Evolutionary conservation across 1,284 basidiomycete genomes (phyloP).

Genomic region (Moesziomyces antarcticus): DNA sequence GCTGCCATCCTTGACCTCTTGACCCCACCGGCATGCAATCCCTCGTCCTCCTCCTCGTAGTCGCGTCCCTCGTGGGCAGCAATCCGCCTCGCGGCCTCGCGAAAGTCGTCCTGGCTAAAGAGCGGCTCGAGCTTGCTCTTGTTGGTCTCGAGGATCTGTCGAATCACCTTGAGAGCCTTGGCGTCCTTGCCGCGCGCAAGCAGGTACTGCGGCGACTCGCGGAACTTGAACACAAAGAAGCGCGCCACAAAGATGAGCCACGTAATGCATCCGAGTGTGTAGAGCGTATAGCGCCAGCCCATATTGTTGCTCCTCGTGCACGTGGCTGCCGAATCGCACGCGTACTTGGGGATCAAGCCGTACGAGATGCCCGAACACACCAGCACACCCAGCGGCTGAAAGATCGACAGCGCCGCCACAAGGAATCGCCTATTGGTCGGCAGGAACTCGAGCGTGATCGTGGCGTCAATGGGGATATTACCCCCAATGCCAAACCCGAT

Average conservation of each 20-base stretch:
- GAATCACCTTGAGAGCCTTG: conserved; percentile 51
- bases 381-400: conserved; percentile 63
- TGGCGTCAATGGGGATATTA: conserved; percentile 61
- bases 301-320: conserved; percentile 55
- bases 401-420: conserved; percentile 56
- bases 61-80: conserved; percentile 21
- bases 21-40: conserved; percentile 9
- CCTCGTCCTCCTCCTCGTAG: conserved; percentile 28
- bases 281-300: conserved; percentile 65
- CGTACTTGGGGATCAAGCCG: conserved; percentile 55
- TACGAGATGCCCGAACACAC: conserved; percentile 60
- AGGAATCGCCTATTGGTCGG: conserved; percentile 53
- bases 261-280: conserved; percentile 61
- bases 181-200: conserved; percentile 54
- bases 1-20: conserved; percentile 15
- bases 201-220: conserved; percentile 63
- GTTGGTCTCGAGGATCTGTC: conserved; percentile 64
- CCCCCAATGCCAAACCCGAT: conserved; percentile 61
- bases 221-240: conserved; percentile 60
- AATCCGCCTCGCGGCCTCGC: conserved; percentile 62
- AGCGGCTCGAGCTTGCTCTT: conserved; percentile 60
- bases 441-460: conserved; percentile 60
- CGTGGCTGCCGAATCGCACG: conserved; percentile 38
- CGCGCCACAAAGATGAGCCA: conserved; percentile 62
- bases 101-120: conserved; percentile 68